Evolutionary conservation across 352 stramenopile genomes (phyloP).

Genomic region (Pythium myriotylum): DNA sequence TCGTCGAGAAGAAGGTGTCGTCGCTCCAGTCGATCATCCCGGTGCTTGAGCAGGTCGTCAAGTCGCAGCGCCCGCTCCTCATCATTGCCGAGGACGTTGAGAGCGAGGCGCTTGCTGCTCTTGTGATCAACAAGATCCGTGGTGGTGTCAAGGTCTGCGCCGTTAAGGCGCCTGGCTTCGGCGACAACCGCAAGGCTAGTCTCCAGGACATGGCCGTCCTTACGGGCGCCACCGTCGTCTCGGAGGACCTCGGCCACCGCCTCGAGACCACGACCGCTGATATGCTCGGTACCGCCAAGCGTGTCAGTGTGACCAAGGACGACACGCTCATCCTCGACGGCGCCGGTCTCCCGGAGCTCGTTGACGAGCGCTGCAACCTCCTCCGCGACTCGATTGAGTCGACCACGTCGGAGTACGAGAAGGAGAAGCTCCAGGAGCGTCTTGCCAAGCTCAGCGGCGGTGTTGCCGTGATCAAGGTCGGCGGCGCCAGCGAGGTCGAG

Average conservation of each 20-base stretch:
- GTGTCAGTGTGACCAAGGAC: conserved; percentile 98
- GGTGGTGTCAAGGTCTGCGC: conserved; percentile 99
- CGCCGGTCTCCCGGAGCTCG: conserved; percentile 89
- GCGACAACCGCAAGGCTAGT: conserved; percentile 99
- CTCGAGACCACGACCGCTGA: conserved; percentile 96
- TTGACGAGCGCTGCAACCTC: conserved; percentile 96
- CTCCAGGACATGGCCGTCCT: conserved; percentile 99
- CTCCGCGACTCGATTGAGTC: conserved; percentile 95
- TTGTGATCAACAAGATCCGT: conserved; percentile 99
- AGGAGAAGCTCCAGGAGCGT: conserved; percentile 99
- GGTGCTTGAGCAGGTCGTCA: conserved; percentile 97
- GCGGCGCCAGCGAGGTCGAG: conserved; percentile 98
- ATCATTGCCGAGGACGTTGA: conserved; percentile 99
- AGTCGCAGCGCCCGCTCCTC: conserved; percentile 96
- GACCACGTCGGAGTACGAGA: conserved; percentile 99
- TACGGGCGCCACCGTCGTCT: conserved; percentile 98
- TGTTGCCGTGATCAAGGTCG: conserved; percentile 99
- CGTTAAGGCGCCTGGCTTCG: conserved; percentile 99
- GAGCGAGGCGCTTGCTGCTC: conserved; percentile 97
- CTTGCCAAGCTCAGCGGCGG: conserved; percentile 99
- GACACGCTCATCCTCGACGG: conserved; percentile 99
- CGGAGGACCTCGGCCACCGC: conserved; percentile 98
- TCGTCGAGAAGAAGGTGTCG: conserved; percentile 99
- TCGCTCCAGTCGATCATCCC: conserved; percentile 96
- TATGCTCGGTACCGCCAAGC: conserved; percentile 95